Evolutionary conservation across 1,139 yeast species (phyloP), one percentile per base, ranked within the genome.

Genomic region (Debaryomyces sp.): DNA sequence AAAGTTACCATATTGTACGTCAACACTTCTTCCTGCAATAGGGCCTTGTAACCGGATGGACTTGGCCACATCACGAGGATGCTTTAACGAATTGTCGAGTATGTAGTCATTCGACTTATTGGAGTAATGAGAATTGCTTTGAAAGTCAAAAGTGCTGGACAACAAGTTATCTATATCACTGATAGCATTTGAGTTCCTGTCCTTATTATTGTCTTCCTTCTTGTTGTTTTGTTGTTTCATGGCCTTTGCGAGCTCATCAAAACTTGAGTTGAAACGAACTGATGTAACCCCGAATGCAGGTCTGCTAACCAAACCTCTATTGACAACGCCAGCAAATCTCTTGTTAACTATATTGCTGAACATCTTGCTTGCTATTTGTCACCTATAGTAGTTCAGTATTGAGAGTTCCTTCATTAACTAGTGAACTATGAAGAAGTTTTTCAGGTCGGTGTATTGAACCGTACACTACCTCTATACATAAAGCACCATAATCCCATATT

Each of bases 41-140:
- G 78, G 75, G 2, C 78, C 78, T 38, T 59, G 66, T 26, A 68
- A 58, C 44, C 72, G 66, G 44, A 74, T 66, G 45, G 66, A 64
- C 55, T 68, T 74, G 50, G 81, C 81, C 18, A 72, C 73, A 46
- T 75, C 80, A 43, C 79, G 61, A 12, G 81, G 80, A 50, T 73
- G 71, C 47, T 66, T 67, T 29, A 59, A 58, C 34, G 57, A 52
- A 43, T 57, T 54, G 12, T 66, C 68, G 43, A 66, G 49, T 23
- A 51, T 45, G 38, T 49, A 50, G 34, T 50, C 50, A 12, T 46
- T 41, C 10, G 46, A 24, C 26, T 41, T 47, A 30, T 35, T 45
- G n/a, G 22, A 17, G 17, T 24, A 41, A 24, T 42, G 24, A 6
- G 17, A 13, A 35, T 43, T 45, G 32, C 30, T 46, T 17, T 37